Base-by-base conservation (phyloP, 1,284 basidiomycete genomes). In the Leccinum brunneo-olivaceum region DNA sequence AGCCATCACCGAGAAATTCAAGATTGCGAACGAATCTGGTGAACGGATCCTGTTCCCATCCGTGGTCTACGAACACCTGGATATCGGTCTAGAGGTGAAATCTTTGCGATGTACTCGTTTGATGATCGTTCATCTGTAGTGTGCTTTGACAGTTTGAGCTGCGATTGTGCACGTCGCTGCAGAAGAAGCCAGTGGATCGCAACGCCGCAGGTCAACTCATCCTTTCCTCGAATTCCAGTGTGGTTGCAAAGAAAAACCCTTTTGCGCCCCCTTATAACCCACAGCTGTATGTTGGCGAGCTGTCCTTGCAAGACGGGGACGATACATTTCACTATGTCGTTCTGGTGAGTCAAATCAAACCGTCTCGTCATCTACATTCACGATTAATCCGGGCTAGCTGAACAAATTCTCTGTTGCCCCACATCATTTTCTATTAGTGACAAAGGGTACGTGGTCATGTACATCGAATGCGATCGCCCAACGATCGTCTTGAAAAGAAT, bases 361-460 rank as follows among this genome's bases (percentile, higher is more conserved):
- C 10, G 18, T 25, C 5, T 35, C 19, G 15, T 49, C 29, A 6
- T 18, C 32, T 42, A 19, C 16, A 20, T 37, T 41, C 30, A 8
- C 47, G 20, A 45, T 27, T 36, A 5, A 34, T 32, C 41, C 11
- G 11, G 16, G 45, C 19, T 45, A 90, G 88, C 64, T 91, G 53
- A 91, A 90, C 66, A 90, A 90, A 59, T 94, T 77, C 61, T 81
- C 87, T n/a, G 76, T 93, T 8, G 74, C 89, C 14, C 81, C 82
- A 0, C 70, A 81, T 39, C 90, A 95, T 60, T 89, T 93, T 56
- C 69, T 94, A 16, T 62, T 93, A 40, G 77, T 86, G 34, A 84
- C 85, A 14, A 88, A 86, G 74, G 82, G 87, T 85, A 39, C 27
- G 61, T 50, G 32, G 48, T 41, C 35, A 12, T 19, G 41, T 20